phyloP scores from a whole-genome alignment of 495 filamentous ascomycete genomes.

The Aspergillus mulundensis region DNA sequence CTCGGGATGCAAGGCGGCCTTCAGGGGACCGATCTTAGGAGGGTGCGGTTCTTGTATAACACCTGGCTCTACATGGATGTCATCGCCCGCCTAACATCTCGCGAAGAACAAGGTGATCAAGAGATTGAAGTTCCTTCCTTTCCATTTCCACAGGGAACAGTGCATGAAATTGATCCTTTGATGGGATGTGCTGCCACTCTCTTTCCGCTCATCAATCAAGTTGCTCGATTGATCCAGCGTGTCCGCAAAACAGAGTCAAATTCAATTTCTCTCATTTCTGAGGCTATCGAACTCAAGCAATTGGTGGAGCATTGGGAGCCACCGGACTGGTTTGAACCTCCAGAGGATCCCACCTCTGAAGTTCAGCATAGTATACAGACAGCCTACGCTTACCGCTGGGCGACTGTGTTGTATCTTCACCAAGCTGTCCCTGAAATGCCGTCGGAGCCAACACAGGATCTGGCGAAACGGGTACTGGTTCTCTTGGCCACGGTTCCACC shows the following conservation, averaged over 20 bases:
- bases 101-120: slow-evolving; percentile 54
- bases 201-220: slow-evolving; percentile 69
- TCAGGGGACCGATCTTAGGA: slow-evolving; percentile 41
- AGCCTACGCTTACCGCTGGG: slow-evolving; percentile 73
- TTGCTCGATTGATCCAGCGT: slow-evolving; percentile 62
- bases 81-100: slow-evolving; percentile 67
- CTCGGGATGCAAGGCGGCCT: slow-evolving; percentile 31
- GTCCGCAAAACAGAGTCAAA: slow-evolving; percentile 57
- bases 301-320: slow-evolving; percentile 62
- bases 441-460: slow-evolving; percentile 49
- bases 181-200: slow-evolving; percentile 71
- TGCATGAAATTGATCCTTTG: slow-evolving; percentile 66
- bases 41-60: slow-evolving; percentile 70
- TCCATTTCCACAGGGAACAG: slow-evolving; percentile 36
- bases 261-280: slow-evolving; percentile 56
- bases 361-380: slow-evolving; percentile 66
- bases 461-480: slow-evolving; percentile 60
- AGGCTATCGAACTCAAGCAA: slow-evolving; percentile 62
- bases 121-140: slow-evolving; percentile 47
- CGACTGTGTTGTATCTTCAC: slow-evolving; percentile 70
- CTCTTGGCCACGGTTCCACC: slow-evolving; percentile 62
- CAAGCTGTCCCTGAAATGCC: slow-evolving; percentile 76
- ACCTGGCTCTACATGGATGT: slow-evolving; percentile 83
- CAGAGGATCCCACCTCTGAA: slow-evolving; percentile 63
- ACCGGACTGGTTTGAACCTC: slow-evolving; percentile 53